A percentile compares a stretch with the other conserved stretches of the same genome.
phyloP scores from a whole-genome alignment of 371 early-diverging fungal species.

The Chytridium lagenaria region DNA sequence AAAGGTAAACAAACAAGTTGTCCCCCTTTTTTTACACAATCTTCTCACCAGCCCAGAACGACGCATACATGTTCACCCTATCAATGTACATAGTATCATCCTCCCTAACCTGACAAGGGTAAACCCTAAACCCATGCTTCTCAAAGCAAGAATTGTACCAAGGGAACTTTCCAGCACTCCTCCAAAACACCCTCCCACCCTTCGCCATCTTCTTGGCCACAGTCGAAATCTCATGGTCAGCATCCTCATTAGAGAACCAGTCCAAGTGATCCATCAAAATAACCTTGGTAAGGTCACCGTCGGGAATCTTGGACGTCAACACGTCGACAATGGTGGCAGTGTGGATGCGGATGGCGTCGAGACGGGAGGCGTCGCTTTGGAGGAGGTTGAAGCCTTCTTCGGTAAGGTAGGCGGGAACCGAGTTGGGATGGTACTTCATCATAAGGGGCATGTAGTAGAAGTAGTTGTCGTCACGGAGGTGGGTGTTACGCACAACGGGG shows the following conservation, averaged over 20 bases:
- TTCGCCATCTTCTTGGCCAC: conserved; percentile 64
- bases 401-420: conserved; percentile 78
- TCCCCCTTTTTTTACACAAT: conserved; percentile 6
- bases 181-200: conserved; percentile 81
- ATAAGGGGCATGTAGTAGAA: conserved; percentile 82
- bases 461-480: conserved; percentile 76
- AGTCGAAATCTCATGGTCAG: conserved; percentile 69
- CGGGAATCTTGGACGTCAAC: conserved; percentile 57
- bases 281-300: conserved; percentile 74
- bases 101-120: conserved; percentile 69
- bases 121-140: conserved; percentile 70
- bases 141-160: conserved; percentile 82
- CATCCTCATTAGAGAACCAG: conserved; percentile 74
- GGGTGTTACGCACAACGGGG: conserved; percentile 69
- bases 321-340: conserved; percentile 78
- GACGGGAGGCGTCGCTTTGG: conserved; percentile 56
- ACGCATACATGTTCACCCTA: conserved; percentile 87
- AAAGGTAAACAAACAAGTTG: neutral
- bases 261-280: conserved; percentile 92
- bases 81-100: conserved; percentile 71
- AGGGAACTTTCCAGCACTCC: conserved; percentile 77
- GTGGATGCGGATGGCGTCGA: conserved; percentile 76
- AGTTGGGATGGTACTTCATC: conserved; percentile 66
- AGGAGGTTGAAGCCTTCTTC: conserved; percentile 69
- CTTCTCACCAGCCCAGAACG: conserved; percentile 55